These are phyloP conservation scores for Ogataea paradorogensis DNA, from an alignment of 805 yeast species.

Conservation along the genomic window DNA sequence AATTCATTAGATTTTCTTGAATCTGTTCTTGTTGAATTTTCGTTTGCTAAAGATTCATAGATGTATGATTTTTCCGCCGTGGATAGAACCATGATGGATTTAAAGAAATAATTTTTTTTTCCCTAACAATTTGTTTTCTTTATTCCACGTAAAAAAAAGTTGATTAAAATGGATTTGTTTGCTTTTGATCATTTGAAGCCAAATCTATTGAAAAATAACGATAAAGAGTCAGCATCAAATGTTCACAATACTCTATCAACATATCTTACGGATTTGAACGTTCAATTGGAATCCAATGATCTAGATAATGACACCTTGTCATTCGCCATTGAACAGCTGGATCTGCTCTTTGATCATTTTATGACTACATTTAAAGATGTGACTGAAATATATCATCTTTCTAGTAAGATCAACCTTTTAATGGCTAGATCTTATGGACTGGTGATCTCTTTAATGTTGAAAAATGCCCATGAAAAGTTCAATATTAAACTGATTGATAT, in stretches of 20 bases:
- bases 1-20: slow-evolving; percentile 72
- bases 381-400: slow-evolving; percentile 23
- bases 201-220: slow-evolving; percentile 14
- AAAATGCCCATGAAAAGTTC: slow-evolving; percentile 33
- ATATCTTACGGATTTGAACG: slow-evolving; percentile 19
- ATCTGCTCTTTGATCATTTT: slow-evolving; percentile 22
- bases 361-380: slow-evolving; percentile 20
- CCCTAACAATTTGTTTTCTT: neutral
- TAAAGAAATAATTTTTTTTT: slow-evolving; percentile 1
- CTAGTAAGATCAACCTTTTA: slow-evolving; percentile 25
- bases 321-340: slow-evolving; percentile 24
- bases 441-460: slow-evolving; percentile 27
- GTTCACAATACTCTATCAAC: slow-evolving; percentile 16
- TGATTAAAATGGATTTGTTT: slow-evolving; percentile 16
- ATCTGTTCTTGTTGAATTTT: slow-evolving; percentile 69
- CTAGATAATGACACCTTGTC: slow-evolving; percentile 22
- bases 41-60: slow-evolving; percentile 68
- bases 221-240: slow-evolving; percentile 9
- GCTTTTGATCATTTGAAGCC: slow-evolving; percentile 19
- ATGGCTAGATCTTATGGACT: slow-evolving; percentile 24
- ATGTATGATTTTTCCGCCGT: slow-evolving; percentile 76
- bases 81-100: slow-evolving; percentile 58
- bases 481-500: slow-evolving; percentile 31
- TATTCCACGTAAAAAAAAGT: slow-evolving; percentile 4
- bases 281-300: slow-evolving; percentile 7